Conservation (phyloP, 768 basidiomycete genomes). For the Boletus vermiculosoides region DNA sequence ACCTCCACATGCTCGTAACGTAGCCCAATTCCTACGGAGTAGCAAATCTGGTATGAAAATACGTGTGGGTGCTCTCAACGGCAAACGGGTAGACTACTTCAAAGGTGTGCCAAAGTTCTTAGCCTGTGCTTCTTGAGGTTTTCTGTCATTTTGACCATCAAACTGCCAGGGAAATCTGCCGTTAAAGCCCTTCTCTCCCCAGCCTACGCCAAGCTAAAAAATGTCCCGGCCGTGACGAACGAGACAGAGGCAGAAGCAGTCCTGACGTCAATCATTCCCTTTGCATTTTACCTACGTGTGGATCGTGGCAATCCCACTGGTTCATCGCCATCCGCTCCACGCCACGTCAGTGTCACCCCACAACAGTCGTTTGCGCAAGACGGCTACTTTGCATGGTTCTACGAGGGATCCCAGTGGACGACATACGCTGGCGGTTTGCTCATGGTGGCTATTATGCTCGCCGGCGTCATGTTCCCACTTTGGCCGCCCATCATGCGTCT, state of each 20-base stretch:
- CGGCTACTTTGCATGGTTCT: conserved; percentile 96
- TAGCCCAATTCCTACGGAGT: conserved; percentile 85
- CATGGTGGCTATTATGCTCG: conserved; percentile 93
- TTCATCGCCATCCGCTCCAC: conserved; percentile 65
- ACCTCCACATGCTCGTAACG: conserved; percentile 73
- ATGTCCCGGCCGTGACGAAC: conserved; percentile 65
- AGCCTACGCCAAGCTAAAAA: conserved; percentile 86
- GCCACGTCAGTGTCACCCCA: conserved; percentile 68
- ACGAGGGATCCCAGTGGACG: conserved; percentile 91
- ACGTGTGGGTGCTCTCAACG: conserved; percentile 86
- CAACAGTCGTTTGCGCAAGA: conserved; percentile 77
- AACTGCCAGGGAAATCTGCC: conserved; percentile 77
- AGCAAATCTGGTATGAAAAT: conserved; percentile 86
- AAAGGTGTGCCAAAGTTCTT: conserved; percentile 61
- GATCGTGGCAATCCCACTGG: conserved; percentile 59
- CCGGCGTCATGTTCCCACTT: conserved; percentile 98
- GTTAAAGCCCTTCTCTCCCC: conserved; percentile 90
- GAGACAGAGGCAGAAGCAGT: conserved; percentile 74
- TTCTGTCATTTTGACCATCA: background rate
- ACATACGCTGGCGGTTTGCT: conserved; percentile 86
- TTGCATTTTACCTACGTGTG: conserved; percentile 91
- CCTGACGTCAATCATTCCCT: conserved; percentile 70
- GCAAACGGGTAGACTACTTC: conserved; percentile 96
- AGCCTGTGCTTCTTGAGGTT: background rate
- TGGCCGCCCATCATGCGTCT: conserved; percentile 93